Evolutionary conservation across 345 rosid genomes (phyloP).

Genomic region (Moricandia arvensis): DNA sequence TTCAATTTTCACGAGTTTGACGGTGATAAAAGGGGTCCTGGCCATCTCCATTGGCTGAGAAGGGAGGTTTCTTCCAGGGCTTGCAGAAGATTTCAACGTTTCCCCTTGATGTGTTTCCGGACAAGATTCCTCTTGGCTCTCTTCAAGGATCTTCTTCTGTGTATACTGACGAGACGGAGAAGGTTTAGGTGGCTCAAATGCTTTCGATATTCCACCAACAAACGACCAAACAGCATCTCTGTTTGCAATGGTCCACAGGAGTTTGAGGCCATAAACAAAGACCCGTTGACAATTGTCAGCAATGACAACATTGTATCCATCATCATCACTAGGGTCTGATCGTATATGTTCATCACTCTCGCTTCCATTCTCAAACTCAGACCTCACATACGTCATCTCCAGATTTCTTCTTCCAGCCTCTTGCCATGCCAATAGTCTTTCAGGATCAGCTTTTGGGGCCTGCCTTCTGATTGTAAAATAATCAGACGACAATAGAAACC

Average conservation of each 20-base stretch:
- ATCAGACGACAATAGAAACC: slow-evolving; percentile 86
- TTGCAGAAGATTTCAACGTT: slow-evolving; percentile 39
- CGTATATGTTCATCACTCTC: slow-evolving; percentile 91
- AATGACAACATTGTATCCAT: slow-evolving; percentile 90
- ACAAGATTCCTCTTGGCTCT: slow-evolving; percentile 52
- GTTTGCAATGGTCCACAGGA: slow-evolving; percentile 84
- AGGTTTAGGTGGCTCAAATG: slow-evolving; percentile 84
- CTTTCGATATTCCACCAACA: slow-evolving; percentile 93
- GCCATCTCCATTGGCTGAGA: slow-evolving; percentile 46
- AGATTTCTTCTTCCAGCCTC: slow-evolving; percentile 94
- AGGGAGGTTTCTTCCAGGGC: slow-evolving; percentile 43
- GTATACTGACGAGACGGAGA: slow-evolving; percentile 91
- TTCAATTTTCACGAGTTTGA: slow-evolving; percentile 46
- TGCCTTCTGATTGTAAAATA: slow-evolving; percentile 96
- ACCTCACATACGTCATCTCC: slow-evolving; percentile 91
- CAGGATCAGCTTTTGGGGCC: slow-evolving; percentile 89
- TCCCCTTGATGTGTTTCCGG: slow-evolving; percentile 50
- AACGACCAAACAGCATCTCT: slow-evolving; percentile 97
- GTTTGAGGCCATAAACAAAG: slow-evolving; percentile 93
- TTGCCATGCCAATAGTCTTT: slow-evolving; percentile 93
- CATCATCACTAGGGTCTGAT: slow-evolving; percentile 94
- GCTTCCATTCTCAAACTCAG: slow-evolving; percentile 95
- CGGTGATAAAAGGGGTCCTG: slow-evolving; percentile 46
- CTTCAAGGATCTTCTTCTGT: slow-evolving; percentile 79
- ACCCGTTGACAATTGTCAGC: slow-evolving; percentile 96